phyloP scores from a whole-genome alignment of 129 eudicot species.

The Erigeron canadensis region DNA sequence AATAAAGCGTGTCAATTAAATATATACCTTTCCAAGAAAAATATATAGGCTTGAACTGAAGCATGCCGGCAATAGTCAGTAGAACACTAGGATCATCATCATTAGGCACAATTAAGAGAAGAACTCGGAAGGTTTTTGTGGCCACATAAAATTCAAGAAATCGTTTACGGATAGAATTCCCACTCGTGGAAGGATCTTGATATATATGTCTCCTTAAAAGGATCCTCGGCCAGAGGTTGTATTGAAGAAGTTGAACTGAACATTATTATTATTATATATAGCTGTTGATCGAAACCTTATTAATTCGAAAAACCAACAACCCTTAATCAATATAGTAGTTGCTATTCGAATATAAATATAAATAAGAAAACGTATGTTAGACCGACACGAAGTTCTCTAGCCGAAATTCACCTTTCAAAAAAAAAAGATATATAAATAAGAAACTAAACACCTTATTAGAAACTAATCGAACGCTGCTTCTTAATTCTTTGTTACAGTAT shows the following conservation, averaged over 20 bases:
- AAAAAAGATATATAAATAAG: no score
- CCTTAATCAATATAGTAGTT: no score
- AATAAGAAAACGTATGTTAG: no score
- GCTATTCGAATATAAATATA: no score
- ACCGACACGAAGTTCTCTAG: no score
- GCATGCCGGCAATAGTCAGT: conserved; percentile 96
- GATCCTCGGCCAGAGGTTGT: conserved; percentile 60
- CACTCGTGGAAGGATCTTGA: conserved; percentile 48
- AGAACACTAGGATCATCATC: conserved; percentile 94
- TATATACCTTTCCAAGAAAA: conserved; percentile 93
- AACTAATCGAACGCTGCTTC: no score
- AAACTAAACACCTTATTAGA: no score
- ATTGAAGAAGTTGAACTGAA: conserved; percentile 58
- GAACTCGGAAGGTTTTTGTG: conserved; percentile 88
- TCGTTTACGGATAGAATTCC: conserved; percentile 71
- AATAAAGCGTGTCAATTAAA: not conserved
- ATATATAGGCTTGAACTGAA: conserved; percentile 92
- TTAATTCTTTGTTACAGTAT: no score
- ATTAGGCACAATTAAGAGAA: conserved; percentile 93
- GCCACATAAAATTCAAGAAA: conserved; percentile 94
- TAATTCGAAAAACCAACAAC: no score
- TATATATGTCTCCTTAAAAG: conserved; percentile 34
- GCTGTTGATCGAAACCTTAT: no score
- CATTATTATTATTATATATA: no score
- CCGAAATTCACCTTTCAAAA: no score